Evolutionary conservation across 805 yeast genomes (phyloP), one percentile per base, ranked within the genome.

Genomic region (Wickerhamomyces chambardii): DNA sequence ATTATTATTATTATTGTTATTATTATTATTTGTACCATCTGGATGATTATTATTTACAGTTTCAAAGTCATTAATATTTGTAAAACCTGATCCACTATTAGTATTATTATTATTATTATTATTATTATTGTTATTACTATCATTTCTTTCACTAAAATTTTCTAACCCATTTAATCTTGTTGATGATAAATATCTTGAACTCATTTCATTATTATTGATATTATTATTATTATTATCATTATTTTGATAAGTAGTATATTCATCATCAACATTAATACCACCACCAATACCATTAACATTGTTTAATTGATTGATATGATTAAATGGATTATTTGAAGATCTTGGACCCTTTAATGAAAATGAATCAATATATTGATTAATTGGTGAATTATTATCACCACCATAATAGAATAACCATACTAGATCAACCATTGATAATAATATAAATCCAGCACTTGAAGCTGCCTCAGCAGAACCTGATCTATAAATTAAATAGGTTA

Each of bases 381-480:
- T 65, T 25, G 95, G 90, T n/a, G 94, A 79, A 34, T 84, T 84
- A 36, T 84, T 84, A 41, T 90, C 90, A 17, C 94, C 82, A 21
- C 97, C 97, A 54, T 81, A 84, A 59, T 86, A 89, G 40, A 86
- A 65, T 31, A 90, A 66, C 95, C 96, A 92, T 40, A 84, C 61
- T 32, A 89, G 53, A 55, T 92, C 86, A 40, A 85, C 66, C 56
- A 90, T 85, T 15, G 92, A 78, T 31, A 86, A 62, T 33, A 90
- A 63, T 37, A 90, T 84, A 45, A 84, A 81, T 6, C 98, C 97
- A 0, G 97, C 96, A 3, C 95, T 84, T 7, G 95, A 89, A 18
- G 96, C 94, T 34, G 84, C 83, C 40, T 73, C 67, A 14, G 80
- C 73, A 0, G 92, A 66, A 15, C 73, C 70, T 17, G 63, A 58